Percentiles rank a stretch among this genome's conserved stretches.
These are phyloP conservation scores for Coffea canephora DNA, from an alignment of 257 asterid genomes.

Conservation along the genomic window DNA sequence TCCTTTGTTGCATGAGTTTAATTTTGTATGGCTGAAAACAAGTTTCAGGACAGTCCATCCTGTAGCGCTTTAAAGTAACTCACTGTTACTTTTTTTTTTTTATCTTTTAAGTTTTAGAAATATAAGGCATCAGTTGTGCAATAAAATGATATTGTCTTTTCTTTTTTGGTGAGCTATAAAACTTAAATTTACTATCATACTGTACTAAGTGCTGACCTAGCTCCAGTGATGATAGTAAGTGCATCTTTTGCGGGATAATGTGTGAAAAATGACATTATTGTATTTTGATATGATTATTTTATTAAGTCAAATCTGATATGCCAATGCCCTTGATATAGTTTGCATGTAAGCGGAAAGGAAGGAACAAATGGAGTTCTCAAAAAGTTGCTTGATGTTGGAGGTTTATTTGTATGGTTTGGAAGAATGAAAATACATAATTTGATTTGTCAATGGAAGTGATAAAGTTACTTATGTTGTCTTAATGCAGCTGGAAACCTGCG, in stretches of 20 bases:
- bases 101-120: background rate
- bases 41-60: background rate
- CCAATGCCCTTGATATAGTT: background rate
- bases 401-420: background rate
- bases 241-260: background rate
- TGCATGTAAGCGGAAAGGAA: background rate
- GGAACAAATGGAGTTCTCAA: background rate
- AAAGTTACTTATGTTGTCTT: constrained; percentile 9
- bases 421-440: background rate
- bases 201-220: background rate
- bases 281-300: background rate
- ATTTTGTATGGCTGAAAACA: too few species aligned
- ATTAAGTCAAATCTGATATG: background rate
- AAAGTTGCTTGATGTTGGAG: background rate
- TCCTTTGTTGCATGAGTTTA: too few species aligned
- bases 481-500: constrained; percentile 85
- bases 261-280: background rate
- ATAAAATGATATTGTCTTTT: background rate
- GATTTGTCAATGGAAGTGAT: background rate
- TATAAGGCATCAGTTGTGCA: background rate
- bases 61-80: background rate
- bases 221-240: too few species aligned
- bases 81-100: background rate
- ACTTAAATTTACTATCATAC: too few species aligned
- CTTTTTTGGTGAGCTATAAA: background rate